A percentile compares a stretch with the other conserved stretches of the same genome.
phyloP scores from a whole-genome alignment of 2,329 filamentous ascomycete genomes.

The Tympanopsis confertula region DNA sequence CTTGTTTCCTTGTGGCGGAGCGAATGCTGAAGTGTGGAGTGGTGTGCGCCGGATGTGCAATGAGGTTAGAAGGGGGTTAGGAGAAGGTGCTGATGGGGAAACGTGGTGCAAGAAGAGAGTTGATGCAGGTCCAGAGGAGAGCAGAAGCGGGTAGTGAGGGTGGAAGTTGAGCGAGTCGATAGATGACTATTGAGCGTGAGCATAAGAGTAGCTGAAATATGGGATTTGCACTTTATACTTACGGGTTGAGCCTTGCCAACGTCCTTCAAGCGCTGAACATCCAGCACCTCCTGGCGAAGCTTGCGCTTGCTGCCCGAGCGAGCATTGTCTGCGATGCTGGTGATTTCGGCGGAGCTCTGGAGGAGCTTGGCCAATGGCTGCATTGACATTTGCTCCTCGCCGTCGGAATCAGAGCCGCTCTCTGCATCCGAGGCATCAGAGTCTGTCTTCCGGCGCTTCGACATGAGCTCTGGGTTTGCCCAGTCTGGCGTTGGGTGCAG shows the following conservation, averaged over 20 bases:
- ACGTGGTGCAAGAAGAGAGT: slow-evolving; percentile 85
- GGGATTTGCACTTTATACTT: neutral
- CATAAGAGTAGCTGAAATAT: neutral
- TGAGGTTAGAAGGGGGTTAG: slow-evolving; percentile 82
- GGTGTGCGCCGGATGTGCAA: slow-evolving; percentile 76
- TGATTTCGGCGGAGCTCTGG: slow-evolving; percentile 61
- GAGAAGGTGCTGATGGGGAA: slow-evolving; percentile 61
- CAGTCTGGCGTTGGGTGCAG: slow-evolving; percentile 49
- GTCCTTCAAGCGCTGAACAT: slow-evolving; percentile 57
- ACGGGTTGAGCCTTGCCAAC: slow-evolving; percentile 1
- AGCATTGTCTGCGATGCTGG: slow-evolving; percentile 30
- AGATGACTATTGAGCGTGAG: slow-evolving; percentile 70
- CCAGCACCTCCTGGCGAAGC: slow-evolving; percentile 74
- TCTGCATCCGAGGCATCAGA: neutral
- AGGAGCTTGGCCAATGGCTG: slow-evolving; percentile 73
- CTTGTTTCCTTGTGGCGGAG: slow-evolving; percentile 59
- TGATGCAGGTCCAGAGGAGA: slow-evolving; percentile 78
- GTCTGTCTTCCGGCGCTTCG: slow-evolving; percentile 27
- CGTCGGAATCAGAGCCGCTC: neutral
- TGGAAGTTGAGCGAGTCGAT: slow-evolving; percentile 83
- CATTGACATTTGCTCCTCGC: slow-evolving; percentile 33
- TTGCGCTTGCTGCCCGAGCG: slow-evolving; percentile 37
- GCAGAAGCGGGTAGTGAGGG: slow-evolving; percentile 73
- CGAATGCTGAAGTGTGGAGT: slow-evolving; percentile 74
- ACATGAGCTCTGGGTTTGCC: slow-evolving; percentile 37